phyloP scores from a whole-genome alignment of 768 basidiomycete species.

The Kwoniella dendrophila region DNA sequence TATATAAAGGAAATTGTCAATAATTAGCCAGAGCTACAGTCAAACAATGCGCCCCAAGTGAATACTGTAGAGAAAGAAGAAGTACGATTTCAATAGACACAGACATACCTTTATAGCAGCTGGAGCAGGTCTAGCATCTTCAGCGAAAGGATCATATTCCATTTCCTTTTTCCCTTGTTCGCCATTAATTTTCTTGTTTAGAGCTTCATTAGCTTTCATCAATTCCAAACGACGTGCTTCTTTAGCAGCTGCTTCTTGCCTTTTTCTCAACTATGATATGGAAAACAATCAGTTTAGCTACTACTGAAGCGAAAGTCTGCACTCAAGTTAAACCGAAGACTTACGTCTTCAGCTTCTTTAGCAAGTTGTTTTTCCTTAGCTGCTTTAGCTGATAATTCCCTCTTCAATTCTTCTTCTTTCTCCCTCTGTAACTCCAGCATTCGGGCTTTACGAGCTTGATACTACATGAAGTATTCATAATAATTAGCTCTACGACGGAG shows the following conservation, averaged over 20 bases:
- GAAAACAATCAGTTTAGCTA: background rate
- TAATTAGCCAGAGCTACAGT: no score
- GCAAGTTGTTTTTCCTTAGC: slow-evolving; percentile 37
- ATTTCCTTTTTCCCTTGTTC: slow-evolving; percentile 1
- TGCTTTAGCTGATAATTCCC: slow-evolving; percentile 38
- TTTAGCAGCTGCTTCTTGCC: slow-evolving; percentile 35
- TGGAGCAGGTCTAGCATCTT: slow-evolving; percentile 31
- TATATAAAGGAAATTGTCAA: background rate
- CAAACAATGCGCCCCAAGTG: no score
- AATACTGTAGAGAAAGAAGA: background rate
- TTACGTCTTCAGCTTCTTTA: slow-evolving; percentile 42
- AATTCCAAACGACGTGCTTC: slow-evolving; percentile 41
- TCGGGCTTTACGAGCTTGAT: slow-evolving; percentile 38
- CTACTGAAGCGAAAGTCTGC: background rate
- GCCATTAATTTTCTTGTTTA: slow-evolving; percentile 20
- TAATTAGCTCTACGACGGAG: background rate
- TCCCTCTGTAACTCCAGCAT: slow-evolving; percentile 36
- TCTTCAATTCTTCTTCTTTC: slow-evolving; percentile 39
- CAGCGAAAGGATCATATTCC: slow-evolving; percentile 49
- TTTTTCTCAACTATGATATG: slow-evolving; percentile 37
- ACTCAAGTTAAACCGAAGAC: background rate
- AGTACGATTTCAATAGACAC: background rate
- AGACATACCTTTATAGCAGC: slow-evolving; percentile 10
- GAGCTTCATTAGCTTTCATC: slow-evolving; percentile 36
- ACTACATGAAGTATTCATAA: slow-evolving; percentile 19